Conservation (phyloP, 2,329 filamentous ascomycete genomes). For the Fusarium sp. region DNA sequence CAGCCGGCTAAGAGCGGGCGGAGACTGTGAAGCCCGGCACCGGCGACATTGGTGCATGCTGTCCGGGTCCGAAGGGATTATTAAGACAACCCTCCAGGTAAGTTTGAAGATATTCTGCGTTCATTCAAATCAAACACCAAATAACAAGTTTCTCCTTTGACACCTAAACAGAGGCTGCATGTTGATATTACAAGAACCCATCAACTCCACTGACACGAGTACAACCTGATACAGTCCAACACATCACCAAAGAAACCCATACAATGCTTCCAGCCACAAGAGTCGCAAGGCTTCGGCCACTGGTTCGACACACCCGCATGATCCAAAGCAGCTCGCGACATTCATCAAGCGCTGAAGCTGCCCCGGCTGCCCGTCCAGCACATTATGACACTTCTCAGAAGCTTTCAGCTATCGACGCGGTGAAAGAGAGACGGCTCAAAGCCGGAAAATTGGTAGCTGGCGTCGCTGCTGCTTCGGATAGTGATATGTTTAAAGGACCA, state of each 20-base stretch:
- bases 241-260: background rate
- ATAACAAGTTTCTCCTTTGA: background rate
- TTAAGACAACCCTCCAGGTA: conserved; percentile 26
- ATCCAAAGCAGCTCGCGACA: conserved; percentile 40
- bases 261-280: conserved; percentile 43
- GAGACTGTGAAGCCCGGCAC: conserved; percentile 41
- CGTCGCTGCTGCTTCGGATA: conserved; percentile 81
- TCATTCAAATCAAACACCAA: background rate
- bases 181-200: background rate
- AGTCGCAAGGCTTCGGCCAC: conserved; percentile 37
- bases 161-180: background rate
- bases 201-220: conserved; percentile 23
- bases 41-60: conserved; percentile 40
- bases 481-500: conserved; percentile 85
- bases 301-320: conserved; percentile 22
- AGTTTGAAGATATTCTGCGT: conserved; percentile 2
- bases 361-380: conserved; percentile 44
- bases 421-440: conserved; percentile 67
- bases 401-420: conserved; percentile 49
- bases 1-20: conserved; percentile 47
- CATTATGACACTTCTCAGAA: conserved; percentile 42
- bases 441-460: conserved; percentile 80
- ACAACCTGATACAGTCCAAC: background rate
- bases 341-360: conserved; percentile 45
- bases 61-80: conserved; percentile 33